phyloP scores from a whole-genome alignment of 202 grass and related monocot genomes.

The Setaria italica region DNA sequence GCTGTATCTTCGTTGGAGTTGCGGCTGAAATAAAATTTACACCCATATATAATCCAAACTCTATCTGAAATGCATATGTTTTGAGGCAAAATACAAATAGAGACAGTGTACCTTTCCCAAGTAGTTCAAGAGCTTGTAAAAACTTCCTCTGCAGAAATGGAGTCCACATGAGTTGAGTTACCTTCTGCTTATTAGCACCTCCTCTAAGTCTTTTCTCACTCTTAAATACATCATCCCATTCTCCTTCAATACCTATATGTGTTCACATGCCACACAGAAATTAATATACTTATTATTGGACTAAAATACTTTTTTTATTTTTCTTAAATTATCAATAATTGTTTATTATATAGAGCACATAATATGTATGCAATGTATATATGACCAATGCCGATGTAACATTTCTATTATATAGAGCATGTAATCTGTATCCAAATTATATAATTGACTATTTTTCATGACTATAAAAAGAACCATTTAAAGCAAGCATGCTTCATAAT shows the following conservation, averaged over 20 bases:
- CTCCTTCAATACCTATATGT: conserved; percentile 25
- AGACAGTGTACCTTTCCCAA: conserved; percentile 32
- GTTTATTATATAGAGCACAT: not conserved
- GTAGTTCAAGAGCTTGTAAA: conserved; percentile 27
- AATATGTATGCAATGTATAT: not conserved
- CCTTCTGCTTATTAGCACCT: not conserved
- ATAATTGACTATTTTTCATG: not conserved
- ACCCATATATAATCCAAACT: not conserved
- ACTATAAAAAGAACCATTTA: not conserved
- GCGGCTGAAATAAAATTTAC: conserved; percentile 35
- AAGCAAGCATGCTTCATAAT: not conserved
- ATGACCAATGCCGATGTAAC: not conserved
- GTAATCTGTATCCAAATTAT: too few relatives aligned
- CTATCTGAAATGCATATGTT: not conserved
- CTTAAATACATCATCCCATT: not conserved
- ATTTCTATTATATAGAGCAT: not conserved
- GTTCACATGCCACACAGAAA: not conserved
- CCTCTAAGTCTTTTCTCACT: not conserved
- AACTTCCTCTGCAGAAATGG: conserved; percentile 44
- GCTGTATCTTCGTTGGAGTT: conserved; percentile 24
- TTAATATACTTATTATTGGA: not conserved
- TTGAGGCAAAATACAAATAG: not conserved
- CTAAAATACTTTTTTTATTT: not conserved
- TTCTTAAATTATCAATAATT: not conserved
- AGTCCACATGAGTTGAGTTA: conserved; percentile 32